Evolutionary conservation across 2,329 filamentous ascomycete genomes (phyloP), one percentile per base, ranked within the genome.

Genomic region (Botrytis deweyae): DNA sequence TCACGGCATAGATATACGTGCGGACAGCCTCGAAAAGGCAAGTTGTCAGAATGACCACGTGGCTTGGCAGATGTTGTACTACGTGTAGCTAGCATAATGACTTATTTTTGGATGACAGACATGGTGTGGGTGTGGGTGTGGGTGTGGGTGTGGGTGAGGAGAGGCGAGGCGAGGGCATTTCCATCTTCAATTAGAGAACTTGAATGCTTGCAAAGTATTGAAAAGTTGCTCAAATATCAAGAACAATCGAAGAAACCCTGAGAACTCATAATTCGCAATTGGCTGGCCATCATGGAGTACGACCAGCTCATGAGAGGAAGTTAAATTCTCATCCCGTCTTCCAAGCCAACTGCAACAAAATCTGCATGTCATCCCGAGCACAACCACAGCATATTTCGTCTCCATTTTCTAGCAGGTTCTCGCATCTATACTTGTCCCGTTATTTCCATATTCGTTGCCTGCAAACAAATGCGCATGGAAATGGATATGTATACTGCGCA

Each of bases 361-460:
- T 52, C 59, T 72, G 69, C 69, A 72, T 44, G 59, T 65, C 69
- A 72, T 72, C 59, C 59, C 36, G 42, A 42, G 52, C 59, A 55
- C 59, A 55, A 67, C n/a, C 64, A 67, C 64, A 67, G 55, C 64
- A 65, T 63, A 55, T 55, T 14, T 40, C 14, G 59, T 65, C n/a
- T 42, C 5, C 33, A 46, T 42, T 29, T 55, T 65, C 69, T 44
- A 52, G 44, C n/a, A 69, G n/a, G 18, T 18, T 55, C 16, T 64
- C 20, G 38, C n/a, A 65, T 63, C 33, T 36, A 42, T n/a, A n/a
- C 8, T n/a, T 46, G 36, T 65, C 69, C 58, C 59, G 36, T 72
- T 72, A 72, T 55, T 72, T 40, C 59, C 59, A 65, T 72, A 72
- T 55, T 72, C 69, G 69, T 72, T 72, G 22, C 7, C 33, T 40